Percentiles rank a stretch among this genome's conserved stretches.
phyloP scores from a whole-genome alignment of 2,329 filamentous ascomycete species.

The Tolypocladium endophyticum region DNA sequence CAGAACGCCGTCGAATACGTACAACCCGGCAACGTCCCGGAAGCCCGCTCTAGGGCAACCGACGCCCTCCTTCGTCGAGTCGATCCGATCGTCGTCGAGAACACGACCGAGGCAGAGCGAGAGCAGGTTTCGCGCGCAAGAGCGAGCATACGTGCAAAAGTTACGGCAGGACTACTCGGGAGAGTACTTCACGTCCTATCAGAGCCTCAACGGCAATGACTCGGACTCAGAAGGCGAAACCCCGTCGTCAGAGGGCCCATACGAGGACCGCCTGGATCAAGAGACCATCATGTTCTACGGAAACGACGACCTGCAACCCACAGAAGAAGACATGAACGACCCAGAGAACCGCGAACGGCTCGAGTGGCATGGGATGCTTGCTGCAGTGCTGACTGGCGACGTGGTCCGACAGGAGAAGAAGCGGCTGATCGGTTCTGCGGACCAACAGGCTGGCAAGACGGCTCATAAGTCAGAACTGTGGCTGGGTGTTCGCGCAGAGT shows the following conservation, averaged over 20 bases:
- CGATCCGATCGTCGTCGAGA: slow-evolving; percentile 41
- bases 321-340: slow-evolving; percentile 80
- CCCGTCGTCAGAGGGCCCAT: slow-evolving; percentile 71
- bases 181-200: slow-evolving; percentile 66
- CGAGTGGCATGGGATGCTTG: slow-evolving; percentile 97
- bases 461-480: slow-evolving; percentile 75
- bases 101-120: slow-evolving; percentile 36
- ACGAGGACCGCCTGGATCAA: slow-evolving; percentile 81
- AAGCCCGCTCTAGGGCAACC: slow-evolving; percentile 30
- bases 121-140: slow-evolving; percentile 48
- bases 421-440: slow-evolving; percentile 69
- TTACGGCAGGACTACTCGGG: slow-evolving; percentile 60
- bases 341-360: slow-evolving; percentile 80
- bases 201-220: slow-evolving; percentile 51
- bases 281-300: slow-evolving; percentile 90
- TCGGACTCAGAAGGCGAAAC: slow-evolving; percentile 88
- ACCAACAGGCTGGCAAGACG: slow-evolving; percentile 44
- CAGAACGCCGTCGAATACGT: slow-evolving; percentile 69
- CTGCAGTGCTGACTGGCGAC: slow-evolving; percentile 89
- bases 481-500: slow-evolving; percentile 75
- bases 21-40: slow-evolving; percentile 57
- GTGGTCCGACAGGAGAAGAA: slow-evolving; percentile 98
- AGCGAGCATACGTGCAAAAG: slow-evolving; percentile 89
- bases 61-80: slow-evolving; percentile 25
- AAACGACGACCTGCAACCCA: slow-evolving; percentile 80